phyloP scores from a whole-genome alignment of 352 stramenopile genomes.

The Globisporangium acanthophoron region DNA sequence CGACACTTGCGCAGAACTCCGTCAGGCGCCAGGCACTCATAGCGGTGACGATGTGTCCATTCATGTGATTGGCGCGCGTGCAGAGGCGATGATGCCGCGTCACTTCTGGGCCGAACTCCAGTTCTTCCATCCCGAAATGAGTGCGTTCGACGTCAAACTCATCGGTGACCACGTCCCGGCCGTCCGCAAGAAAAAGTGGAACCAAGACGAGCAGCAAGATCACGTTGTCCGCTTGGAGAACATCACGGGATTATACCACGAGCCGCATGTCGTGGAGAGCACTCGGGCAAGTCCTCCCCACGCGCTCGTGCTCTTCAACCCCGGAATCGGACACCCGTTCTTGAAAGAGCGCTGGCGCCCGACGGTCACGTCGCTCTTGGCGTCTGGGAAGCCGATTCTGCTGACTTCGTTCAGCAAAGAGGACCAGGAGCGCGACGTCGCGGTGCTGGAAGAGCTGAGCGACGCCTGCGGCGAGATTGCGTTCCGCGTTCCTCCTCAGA shows the following conservation, averaged over 20 bases:
- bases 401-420: conserved; percentile 59
- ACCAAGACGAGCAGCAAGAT: conserved; percentile 5
- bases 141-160: conserved; percentile 41
- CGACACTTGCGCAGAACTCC: not conserved
- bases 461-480: conserved; percentile 11
- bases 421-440: conserved; percentile 59
- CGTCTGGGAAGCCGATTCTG: conserved; percentile 38
- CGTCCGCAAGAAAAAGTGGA: conserved; percentile 18
- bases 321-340: conserved; percentile 50
- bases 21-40: conserved; percentile 11
- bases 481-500: conserved; percentile 30
- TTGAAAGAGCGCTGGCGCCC: conserved; percentile 44
- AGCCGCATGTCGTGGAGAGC: conserved; percentile 15
- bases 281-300: conserved; percentile 22
- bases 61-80: conserved; percentile 60
- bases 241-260: conserved; percentile 51
- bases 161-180: conserved; percentile 61
- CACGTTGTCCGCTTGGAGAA: conserved; percentile 31
- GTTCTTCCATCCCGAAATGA: conserved; percentile 25
- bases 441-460: conserved; percentile 29
- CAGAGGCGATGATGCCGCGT: conserved; percentile 68
- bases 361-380: conserved; percentile 43
- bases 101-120: conserved; percentile 62
- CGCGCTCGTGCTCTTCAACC: conserved; percentile 71
- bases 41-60: conserved; percentile 17